phyloP scores from a whole-genome alignment of 106 monocot species.

The Platanthera zijinensis region DNA sequence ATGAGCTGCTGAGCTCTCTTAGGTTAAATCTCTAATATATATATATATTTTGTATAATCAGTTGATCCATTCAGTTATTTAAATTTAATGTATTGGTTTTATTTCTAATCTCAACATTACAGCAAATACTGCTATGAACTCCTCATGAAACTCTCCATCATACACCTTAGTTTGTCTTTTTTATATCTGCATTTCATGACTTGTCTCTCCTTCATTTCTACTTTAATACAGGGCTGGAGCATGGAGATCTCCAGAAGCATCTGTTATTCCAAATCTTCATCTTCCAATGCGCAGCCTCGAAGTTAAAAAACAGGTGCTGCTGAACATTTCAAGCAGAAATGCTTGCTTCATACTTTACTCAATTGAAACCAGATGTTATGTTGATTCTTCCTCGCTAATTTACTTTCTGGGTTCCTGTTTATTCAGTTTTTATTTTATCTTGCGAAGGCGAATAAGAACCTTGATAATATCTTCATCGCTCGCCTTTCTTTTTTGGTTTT shows the following conservation, averaged over 20 bases:
- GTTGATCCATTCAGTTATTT: too few species aligned
- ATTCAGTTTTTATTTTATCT: not conserved
- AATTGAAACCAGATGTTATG: not conserved
- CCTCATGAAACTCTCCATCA: not conserved
- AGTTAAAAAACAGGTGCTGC: conserved; percentile 55
- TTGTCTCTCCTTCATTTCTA: not conserved
- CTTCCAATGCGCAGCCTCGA: conserved; percentile 69
- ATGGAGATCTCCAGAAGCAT: conserved; percentile 39
- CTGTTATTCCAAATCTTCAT: conserved; percentile 40
- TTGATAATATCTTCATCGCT: too few species aligned
- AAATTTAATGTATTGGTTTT: too few species aligned
- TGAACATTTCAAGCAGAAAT: not conserved
- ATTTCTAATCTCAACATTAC: too few species aligned
- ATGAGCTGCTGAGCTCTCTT: too few species aligned
- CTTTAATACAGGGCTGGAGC: conserved; percentile 21
- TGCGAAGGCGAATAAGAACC: too few species aligned
- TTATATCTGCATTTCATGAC: not conserved
- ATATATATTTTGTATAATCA: too few species aligned
- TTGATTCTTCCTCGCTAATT: not conserved
- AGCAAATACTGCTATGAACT: too few species aligned
- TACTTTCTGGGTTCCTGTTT: not conserved
- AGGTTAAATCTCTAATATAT: too few species aligned
- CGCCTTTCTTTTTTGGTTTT: too few species aligned
- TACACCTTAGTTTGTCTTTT: not conserved
- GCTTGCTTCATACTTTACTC: not conserved